Percentiles rank a stretch among this genome's conserved stretches.
These are phyloP conservation scores for Phyllosticta paracitricarpa DNA, from an alignment of 2,329 filamentous ascomycete genomes.

Conservation along the genomic window DNA sequence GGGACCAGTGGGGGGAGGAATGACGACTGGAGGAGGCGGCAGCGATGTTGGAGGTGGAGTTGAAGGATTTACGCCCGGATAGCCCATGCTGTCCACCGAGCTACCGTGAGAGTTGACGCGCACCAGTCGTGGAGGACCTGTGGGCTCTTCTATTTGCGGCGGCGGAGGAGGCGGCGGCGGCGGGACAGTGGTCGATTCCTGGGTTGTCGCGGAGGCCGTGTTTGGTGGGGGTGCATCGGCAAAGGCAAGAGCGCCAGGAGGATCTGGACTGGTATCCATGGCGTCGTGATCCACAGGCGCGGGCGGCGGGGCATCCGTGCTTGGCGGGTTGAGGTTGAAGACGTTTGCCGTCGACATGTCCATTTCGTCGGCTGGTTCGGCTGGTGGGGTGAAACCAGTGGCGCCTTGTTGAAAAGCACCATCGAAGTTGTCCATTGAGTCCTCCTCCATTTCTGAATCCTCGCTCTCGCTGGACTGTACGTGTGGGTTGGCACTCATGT, in stretches of 20 bases:
- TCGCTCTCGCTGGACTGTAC: constrained; percentile 15
- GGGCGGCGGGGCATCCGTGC: neutral
- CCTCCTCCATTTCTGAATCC: constrained; percentile 20
- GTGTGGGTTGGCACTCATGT: constrained; percentile 26
- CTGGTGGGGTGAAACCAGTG: neutral
- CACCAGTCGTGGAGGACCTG: constrained; percentile 10
- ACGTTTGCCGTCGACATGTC: neutral
- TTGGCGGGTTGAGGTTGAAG: neutral
- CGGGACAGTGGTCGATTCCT: neutral
- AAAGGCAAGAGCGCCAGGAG: constrained; percentile 7
- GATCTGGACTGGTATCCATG: constrained; percentile 31
- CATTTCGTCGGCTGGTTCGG: neutral
- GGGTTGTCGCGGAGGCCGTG: constrained; percentile 14
- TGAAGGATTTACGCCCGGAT: neutral
- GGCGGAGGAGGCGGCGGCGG: constrained; percentile 13
- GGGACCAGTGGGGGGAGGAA: neutral
- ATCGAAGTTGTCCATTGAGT: constrained; percentile 10
- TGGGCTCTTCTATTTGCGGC: constrained; percentile 4
- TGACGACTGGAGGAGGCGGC: neutral
- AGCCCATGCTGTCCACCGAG: constrained; percentile 2
- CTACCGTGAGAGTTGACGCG: constrained; percentile 9
- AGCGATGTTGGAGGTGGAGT: constrained; percentile 2
- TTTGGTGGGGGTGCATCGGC: constrained; percentile 14
- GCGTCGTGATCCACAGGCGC: constrained; percentile 20
- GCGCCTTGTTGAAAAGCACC: neutral